These are phyloP conservation scores for Tetradesmus obliquus DNA, from an alignment of 139 green algal species.

Conservation along the genomic window DNA sequence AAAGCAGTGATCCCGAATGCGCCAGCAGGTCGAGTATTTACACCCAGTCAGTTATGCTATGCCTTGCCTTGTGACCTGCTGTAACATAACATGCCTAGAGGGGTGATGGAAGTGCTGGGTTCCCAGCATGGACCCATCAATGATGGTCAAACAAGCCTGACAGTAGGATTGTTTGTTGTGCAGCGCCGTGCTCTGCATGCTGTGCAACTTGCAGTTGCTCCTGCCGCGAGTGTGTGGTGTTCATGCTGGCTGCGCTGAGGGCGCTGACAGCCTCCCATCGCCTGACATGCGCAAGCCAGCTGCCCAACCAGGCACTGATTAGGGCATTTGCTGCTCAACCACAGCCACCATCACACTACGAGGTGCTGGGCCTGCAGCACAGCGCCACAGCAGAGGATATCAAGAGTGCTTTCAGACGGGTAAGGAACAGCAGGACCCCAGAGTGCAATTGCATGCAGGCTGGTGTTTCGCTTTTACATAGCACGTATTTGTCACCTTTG, in stretches of 20 bases:
- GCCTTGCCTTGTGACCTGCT: background rate
- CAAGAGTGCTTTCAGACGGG: conserved; percentile 56
- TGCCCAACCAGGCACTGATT: background rate
- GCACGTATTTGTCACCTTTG: too few relatives aligned
- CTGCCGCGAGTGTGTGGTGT: background rate
- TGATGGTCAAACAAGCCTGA: too few relatives aligned
- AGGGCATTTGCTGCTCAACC: background rate
- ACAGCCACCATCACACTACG: background rate
- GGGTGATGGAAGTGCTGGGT: background rate
- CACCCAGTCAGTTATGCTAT: background rate
- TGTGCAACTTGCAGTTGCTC: background rate
- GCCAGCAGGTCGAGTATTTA: too few relatives aligned
- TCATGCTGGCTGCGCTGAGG: background rate
- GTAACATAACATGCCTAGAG: background rate
- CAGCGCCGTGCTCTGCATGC: too few relatives aligned
- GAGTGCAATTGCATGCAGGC: background rate
- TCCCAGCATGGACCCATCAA: background rate
- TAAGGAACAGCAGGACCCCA: background rate
- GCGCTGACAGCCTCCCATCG: background rate
- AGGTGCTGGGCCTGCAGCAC: conserved; percentile 42
- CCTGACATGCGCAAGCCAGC: background rate
- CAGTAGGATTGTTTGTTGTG: background rate
- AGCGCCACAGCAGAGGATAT: conserved; percentile 37
- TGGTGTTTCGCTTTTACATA: background rate
- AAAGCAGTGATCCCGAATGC: too few relatives aligned